Evolutionary conservation across 2,329 filamentous ascomycete genomes (phyloP).

Genomic region (Monosporascus sp.): DNA sequence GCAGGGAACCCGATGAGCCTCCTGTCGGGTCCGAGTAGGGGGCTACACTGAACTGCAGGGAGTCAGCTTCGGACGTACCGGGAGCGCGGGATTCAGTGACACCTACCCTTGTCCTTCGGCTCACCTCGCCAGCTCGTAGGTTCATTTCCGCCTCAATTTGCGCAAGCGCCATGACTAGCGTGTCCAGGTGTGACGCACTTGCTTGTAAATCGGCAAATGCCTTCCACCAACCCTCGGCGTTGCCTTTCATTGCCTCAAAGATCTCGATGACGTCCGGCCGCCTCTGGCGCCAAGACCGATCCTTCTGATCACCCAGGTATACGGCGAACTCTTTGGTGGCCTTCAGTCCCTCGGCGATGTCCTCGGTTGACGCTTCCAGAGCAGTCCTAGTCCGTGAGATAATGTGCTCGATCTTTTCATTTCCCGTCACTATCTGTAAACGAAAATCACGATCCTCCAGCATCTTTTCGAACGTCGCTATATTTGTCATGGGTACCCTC

Average conservation of each 20-base stretch:
- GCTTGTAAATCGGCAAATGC: conserved; percentile 72
- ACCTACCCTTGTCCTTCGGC: conserved; percentile 69
- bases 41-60: conserved; percentile 22
- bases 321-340: conserved; percentile 71
- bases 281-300: conserved; percentile 55
- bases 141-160: conserved; percentile 82
- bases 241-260: conserved; percentile 85
- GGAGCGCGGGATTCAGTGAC: conserved; percentile 2
- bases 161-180: conserved; percentile 65
- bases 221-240: conserved; percentile 83
- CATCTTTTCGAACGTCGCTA: conserved; percentile 79
- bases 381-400: conserved; percentile 71
- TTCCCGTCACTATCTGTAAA: conserved; percentile 75
- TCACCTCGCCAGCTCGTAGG: conserved; percentile 75
- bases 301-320: conserved; percentile 65
- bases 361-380: conserved; percentile 72
- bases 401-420: conserved; percentile 87
- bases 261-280: conserved; percentile 64
- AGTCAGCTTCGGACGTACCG: conserved; percentile 7
- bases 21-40: conserved; percentile 19
- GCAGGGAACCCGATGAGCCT: conserved; percentile 11
- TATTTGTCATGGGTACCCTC: conserved; percentile 76
- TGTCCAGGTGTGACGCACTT: conserved; percentile 65
- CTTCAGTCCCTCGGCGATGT: conserved; percentile 71
- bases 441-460: conserved; percentile 80